Conservation (phyloP, 2,329 filamentous ascomycete species). For the Falciphora oryzae region DNA sequence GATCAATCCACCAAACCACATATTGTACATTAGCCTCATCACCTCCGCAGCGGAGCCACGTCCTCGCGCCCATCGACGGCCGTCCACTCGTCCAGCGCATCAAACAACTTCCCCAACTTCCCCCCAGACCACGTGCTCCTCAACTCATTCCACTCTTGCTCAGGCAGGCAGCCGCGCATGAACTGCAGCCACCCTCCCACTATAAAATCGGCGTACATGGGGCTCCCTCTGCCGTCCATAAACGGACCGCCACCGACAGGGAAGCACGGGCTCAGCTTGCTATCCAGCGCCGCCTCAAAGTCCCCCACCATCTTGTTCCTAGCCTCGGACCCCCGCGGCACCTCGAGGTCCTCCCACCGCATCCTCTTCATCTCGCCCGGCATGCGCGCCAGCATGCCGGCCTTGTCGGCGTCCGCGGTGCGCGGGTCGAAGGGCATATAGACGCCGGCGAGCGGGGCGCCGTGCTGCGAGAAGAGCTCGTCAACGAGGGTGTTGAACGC, state of each 20-base stretch:
- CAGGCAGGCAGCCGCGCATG: constrained; percentile 32
- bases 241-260: constrained; percentile 38
- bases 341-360: constrained; percentile 37
- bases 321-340: constrained; percentile 15
- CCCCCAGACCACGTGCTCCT: constrained; percentile 41
- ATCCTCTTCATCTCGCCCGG: constrained; percentile 26
- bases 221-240: constrained; percentile 36
- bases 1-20: too few species aligned
- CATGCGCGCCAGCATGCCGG: constrained; percentile 40
- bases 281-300: constrained; percentile 4
- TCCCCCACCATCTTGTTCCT: constrained; percentile 9
- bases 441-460: constrained; percentile 33
- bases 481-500: constrained; percentile 52
- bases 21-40: neutral
- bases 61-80: neutral
- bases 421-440: constrained; percentile 45
- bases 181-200: constrained; percentile 51
- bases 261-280: neutral
- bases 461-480: constrained; percentile 39
- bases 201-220: constrained; percentile 48
- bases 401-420: constrained; percentile 36
- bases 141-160: constrained; percentile 41
- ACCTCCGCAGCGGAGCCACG: neutral
- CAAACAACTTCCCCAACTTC: constrained; percentile 42
- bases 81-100: constrained; percentile 32